Evolutionary conservation across 768 basidiomycete genomes (phyloP), one percentile per base, ranked within the genome.

Genomic region (Cystobasidium tubakii): DNA sequence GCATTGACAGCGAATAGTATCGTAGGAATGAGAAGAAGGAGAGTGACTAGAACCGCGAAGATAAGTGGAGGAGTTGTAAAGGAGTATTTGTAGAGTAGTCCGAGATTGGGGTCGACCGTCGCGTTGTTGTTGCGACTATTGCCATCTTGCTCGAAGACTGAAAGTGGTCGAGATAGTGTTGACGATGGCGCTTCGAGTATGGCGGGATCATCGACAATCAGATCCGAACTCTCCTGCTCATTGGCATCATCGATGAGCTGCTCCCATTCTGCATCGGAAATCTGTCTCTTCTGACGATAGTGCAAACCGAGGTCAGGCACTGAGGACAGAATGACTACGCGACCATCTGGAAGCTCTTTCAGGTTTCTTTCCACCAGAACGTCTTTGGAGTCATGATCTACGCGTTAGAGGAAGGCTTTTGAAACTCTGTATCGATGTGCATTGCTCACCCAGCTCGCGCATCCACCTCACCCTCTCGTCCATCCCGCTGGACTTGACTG

Each of bases 21-120:
- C 0, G 76, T 65, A 21, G 78, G 78, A 43, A 78, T 44, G 21
- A 78, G 66, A 29, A 77, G 34, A 57, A 77, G 43, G 31, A 78
- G 62, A 4, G 75, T 29, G 27, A 78, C 64, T 50, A 78, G 75
- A 7, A 66, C 25, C 19, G 33, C 65, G 27, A 73, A 54, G 34
- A 73, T 63, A 10, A 73, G 27, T 17, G 25, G 33, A 17, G 66
- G 43, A 1, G 62, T 42, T 6, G 63, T 63, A 66, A 73, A 73
- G 10, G 60, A 50, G 72, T 73, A 73, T 21, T 33, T 34, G 43
- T 34, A 33, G 29, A 73, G 44, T 1, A 73, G 66, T 13, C 72
- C 72, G n/a, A 50, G 25, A 33, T 42, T 55, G 6, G 69, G 69
- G 55, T 71, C 69, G n/a, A 71, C 69, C 1, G 66, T 67, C n/a